Conservation (phyloP, 176 grass and related monocot species). For the Cocos nucifera region DNA sequence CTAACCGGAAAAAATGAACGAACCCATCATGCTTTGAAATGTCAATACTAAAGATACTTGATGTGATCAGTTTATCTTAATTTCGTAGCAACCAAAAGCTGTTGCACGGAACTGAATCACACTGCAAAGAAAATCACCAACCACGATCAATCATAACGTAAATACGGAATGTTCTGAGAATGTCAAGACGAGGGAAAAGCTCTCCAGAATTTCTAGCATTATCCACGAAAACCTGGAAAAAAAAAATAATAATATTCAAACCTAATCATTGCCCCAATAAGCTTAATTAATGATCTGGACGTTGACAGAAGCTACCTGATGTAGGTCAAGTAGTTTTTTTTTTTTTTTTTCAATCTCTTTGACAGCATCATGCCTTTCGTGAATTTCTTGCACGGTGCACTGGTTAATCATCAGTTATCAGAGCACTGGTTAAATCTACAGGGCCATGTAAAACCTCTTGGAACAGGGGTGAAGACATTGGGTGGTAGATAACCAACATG, state of each 20-base stretch:
- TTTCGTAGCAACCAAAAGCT: constrained; percentile 58
- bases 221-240: constrained; percentile 40
- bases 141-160: neutral
- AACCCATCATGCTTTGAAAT: no score
- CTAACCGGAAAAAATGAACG: no score
- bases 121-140: constrained; percentile 33
- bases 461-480: no score
- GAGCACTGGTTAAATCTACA: no score
- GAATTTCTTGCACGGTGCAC: constrained; percentile 70
- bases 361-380: constrained; percentile 75
- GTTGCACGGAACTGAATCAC: constrained; percentile 98
- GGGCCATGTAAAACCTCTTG: no score
- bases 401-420: constrained; percentile 19
- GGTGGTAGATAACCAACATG: no score
- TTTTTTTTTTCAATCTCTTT: constrained; percentile 86
- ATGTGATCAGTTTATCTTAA: no score
- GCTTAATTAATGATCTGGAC: no score
- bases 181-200: no score
- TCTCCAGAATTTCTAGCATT: neutral
- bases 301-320: constrained; percentile 38
- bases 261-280: no score
- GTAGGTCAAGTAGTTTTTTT: constrained; percentile 67
- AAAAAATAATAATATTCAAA: neutral
- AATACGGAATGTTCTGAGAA: no score
- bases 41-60: no score